Conservation (phyloP, 495 filamentous ascomycete genomes). For the Neurospora intermedia region DNA sequence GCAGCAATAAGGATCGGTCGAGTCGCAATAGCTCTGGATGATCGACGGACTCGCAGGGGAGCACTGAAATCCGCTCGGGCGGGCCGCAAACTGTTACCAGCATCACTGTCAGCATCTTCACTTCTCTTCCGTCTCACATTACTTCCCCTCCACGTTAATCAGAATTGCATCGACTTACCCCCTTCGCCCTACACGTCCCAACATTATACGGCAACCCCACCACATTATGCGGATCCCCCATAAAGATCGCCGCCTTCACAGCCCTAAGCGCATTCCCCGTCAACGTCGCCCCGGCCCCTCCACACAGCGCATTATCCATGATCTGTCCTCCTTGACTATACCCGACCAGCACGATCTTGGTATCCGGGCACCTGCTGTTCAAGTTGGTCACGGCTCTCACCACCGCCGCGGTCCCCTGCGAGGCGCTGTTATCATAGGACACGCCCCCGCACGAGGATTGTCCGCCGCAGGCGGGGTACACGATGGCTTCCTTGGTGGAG, state of each 20-base stretch:
- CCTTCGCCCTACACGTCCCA: conserved; percentile 43
- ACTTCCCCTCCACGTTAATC: no score
- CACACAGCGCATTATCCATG: conserved; percentile 53
- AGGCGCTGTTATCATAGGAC: conserved; percentile 43
- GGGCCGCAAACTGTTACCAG: conserved; percentile 41
- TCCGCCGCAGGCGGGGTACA: conserved; percentile 51
- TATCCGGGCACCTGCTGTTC: conserved; percentile 43
- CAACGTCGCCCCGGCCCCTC: conserved; percentile 42
- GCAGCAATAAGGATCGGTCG: conserved; percentile 55
- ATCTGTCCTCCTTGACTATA: conserved; percentile 57
- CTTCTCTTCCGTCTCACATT: no score
- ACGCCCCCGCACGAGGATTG: conserved; percentile 36
- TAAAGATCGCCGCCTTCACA: conserved; percentile 50
- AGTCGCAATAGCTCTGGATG: conserved; percentile 56
- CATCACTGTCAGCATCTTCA: not conserved
- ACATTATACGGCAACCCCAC: conserved; percentile 48
- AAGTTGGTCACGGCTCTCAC: conserved; percentile 44
- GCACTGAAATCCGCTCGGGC: conserved; percentile 45
- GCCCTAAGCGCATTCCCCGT: conserved; percentile 32
- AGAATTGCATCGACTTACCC: conserved; percentile 31
- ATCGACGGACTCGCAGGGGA: conserved; percentile 35
- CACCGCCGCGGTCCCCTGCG: conserved; percentile 42
- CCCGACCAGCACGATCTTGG: conserved; percentile 48
- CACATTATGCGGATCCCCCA: conserved; percentile 49
- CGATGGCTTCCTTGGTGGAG: conserved; percentile 46